phyloP scores from a whole-genome alignment of 805 yeast species.

The Candida silvicultrix region DNA sequence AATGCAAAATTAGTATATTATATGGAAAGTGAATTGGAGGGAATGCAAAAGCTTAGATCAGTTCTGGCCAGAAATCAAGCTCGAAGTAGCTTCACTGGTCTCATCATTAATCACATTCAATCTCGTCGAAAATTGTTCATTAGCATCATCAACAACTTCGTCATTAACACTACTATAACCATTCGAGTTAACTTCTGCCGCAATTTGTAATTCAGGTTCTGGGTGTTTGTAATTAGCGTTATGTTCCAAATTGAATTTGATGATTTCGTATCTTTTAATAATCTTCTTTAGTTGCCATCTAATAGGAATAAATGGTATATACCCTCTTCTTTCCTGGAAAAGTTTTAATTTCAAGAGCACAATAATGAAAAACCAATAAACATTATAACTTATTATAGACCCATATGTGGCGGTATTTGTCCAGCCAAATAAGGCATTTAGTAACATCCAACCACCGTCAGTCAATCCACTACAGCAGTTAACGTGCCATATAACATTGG shows the following conservation, averaged over 20 bases:
- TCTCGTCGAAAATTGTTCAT: neutral
- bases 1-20: too few relatives aligned
- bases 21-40: too few relatives aligned
- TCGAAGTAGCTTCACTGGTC: conserved; percentile 12
- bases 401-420: conserved; percentile 91
- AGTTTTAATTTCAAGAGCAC: conserved; percentile 39
- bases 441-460: conserved; percentile 90
- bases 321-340: conserved; percentile 52
- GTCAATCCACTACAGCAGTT: conserved; percentile 89
- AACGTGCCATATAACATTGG: conserved; percentile 84
- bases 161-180: conserved; percentile 1
- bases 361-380: conserved; percentile 60
- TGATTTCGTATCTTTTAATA: conserved; percentile 27
- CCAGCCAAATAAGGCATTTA: conserved; percentile 90
- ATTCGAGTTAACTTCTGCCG: neutral
- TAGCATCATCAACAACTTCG: conserved; percentile 1
- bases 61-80: conserved; percentile 2
- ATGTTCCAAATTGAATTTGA: conserved; percentile 27
- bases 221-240: conserved; percentile 22
- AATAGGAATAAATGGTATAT: conserved; percentile 56
- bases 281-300: conserved; percentile 55
- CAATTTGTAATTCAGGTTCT: neutral
- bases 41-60: too few relatives aligned
- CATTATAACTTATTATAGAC: conserved; percentile 65
- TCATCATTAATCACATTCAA: conserved; percentile 7